A percentile compares a stretch with the other conserved stretches of the same genome.
Conservation (phyloP, 352 stramenopile species). For the Plasmopara halstedii region DNA sequence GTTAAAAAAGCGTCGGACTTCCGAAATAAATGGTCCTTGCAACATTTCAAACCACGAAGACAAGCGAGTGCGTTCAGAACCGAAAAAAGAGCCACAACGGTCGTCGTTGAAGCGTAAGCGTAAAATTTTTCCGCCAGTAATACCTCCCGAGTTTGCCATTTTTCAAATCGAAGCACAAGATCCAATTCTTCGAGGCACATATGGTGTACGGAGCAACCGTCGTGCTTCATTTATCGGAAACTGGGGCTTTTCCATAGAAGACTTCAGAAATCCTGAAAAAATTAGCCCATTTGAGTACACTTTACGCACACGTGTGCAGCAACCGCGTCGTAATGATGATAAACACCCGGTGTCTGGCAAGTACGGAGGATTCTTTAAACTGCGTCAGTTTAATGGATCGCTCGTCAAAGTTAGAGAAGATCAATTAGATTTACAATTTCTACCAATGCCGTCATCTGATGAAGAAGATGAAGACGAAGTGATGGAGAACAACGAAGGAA, state of each 20-base stretch:
- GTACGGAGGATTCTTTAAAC: constrained; percentile 65
- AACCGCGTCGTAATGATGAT: constrained; percentile 27
- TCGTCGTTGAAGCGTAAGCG: constrained; percentile 10
- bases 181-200: constrained; percentile 52
- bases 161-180: constrained; percentile 38
- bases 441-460: constrained; percentile 30
- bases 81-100: constrained; percentile 1
- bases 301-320: constrained; percentile 27
- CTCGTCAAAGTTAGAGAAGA: constrained; percentile 52
- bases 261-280: constrained; percentile 27
- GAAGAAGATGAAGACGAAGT: constrained; percentile 20
- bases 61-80: constrained; percentile 9
- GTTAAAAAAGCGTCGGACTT: constrained; percentile 11
- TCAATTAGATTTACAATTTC: constrained; percentile 57
- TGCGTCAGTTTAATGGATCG: constrained; percentile 58
- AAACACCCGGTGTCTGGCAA: constrained; percentile 54
- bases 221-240: constrained; percentile 43
- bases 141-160: constrained; percentile 34
- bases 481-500: constrained; percentile 16
- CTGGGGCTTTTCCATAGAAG: constrained; percentile 61
- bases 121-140: constrained; percentile 16
- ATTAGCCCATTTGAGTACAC: constrained; percentile 69
- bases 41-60: constrained; percentile 23
- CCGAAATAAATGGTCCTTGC: constrained; percentile 5
- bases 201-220: constrained; percentile 31